Evolutionary conservation across 768 basidiomycete genomes (phyloP).

Genomic region (Mycena pura): DNA sequence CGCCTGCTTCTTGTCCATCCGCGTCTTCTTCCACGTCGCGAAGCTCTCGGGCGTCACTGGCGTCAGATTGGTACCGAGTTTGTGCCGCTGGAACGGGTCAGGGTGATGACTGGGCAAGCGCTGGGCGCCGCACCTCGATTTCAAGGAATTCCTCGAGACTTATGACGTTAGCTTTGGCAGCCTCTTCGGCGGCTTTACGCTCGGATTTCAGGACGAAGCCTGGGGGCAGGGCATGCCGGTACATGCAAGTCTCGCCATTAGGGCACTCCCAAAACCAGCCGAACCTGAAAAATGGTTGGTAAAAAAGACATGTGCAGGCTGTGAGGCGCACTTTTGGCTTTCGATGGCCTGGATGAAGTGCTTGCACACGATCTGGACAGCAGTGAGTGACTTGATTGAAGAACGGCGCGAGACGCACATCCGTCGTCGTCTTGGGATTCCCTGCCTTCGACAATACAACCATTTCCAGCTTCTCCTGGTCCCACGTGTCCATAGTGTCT

Average conservation of each 20-base stretch:
- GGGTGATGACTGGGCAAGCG: conserved; percentile 1
- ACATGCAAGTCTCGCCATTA: conserved; percentile 80
- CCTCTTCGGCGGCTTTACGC: conserved; percentile 92
- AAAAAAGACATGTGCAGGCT: neutral
- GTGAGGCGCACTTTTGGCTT: conserved; percentile 64
- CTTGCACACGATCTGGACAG: conserved; percentile 91
- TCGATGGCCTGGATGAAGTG: conserved; percentile 97
- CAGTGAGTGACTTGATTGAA: neutral
- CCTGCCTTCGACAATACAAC: conserved; percentile 90
- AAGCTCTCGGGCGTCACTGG: conserved; percentile 94
- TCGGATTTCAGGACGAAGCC: conserved; percentile 83
- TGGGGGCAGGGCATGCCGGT: conserved; percentile 91
- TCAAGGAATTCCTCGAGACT: conserved; percentile 97
- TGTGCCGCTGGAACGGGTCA: conserved; percentile 74
- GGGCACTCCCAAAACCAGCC: conserved; percentile 98
- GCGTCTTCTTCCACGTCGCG: conserved; percentile 92
- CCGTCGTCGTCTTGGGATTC: conserved; percentile 91
- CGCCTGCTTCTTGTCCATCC: conserved; percentile 94
- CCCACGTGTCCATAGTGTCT: conserved; percentile 99
- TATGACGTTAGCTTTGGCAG: conserved; percentile 87
- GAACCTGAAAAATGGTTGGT: conserved; percentile 51
- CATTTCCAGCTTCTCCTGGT: conserved; percentile 89
- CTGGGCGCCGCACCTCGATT: conserved; percentile 75
- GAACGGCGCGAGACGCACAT: conserved; percentile 54
- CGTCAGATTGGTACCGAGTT: conserved; percentile 87